Evolutionary conservation across 2,329 filamentous ascomycete species (phyloP), one percentile per base, ranked within the genome.

Genomic region (Coccinonectria pachysandricola): DNA sequence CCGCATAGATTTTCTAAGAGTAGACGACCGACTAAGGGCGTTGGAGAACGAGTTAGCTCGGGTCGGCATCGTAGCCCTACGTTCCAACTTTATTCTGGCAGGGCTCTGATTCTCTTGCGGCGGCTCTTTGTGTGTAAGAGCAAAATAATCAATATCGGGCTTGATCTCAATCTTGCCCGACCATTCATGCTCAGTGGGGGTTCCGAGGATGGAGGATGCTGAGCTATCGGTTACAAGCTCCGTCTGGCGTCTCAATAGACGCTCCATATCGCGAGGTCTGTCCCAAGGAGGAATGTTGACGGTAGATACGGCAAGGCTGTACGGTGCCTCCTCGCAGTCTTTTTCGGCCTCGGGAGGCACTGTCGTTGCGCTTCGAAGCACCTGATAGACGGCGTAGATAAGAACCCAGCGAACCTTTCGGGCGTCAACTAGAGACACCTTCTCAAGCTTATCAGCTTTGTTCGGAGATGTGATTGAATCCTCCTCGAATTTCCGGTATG

Each of bases 371-470:
- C 71, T 71, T 7, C 69, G 65, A 2, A 91, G 63, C n/a, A 75
- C 76, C 48, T 91, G 83, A 30, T 84, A 67, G 4, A 74, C 66
- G 11, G 74, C 68, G 43, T 88, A 88, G 6, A 88, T 66, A 18
- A 87, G 48, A 15, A 87, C 70, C 82, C 82, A 91, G 19, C 82
- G 67, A 10, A 86, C 69, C 50, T 85, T 87, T 20, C 83, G 72
- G 2, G 73, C 79, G 36, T 88, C 82, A 7, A 66, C 59, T 8
- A 73, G 55, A 0, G 53, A 53, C 3, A 59, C 44, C 43, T 71
- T 75, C 18, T 74, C 69, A 5, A 50, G 33, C 30, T 70, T 72
- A 31, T 78, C 70, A 1, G 59, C 56, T 34, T 68, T 74, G 12
- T 59, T 56, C 2, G 66, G 61, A 1, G 55, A 53, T 24, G 63